A percentile compares a stretch with the other conserved stretches of the same genome.
These are phyloP conservation scores for barley (Hordeum vulgare) DNA, from an alignment of 176 grass and related monocot genomes.

Conservation along the genomic window MorexV3_pseudomolecules_assembly NC_058519.1:404370313-404370812, in stretches of 20 bases:
- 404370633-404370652: slow-evolving; percentile 68
- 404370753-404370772: not conserved
- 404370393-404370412: no score
- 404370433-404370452: not conserved
- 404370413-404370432: not conserved
- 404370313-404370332: not conserved
- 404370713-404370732: not conserved
- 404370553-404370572: slow-evolving; percentile 78
- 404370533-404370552: not conserved
- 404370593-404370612: slow-evolving; percentile 50
- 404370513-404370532: slow-evolving; percentile 3
- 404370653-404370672: not conserved
- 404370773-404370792: not conserved
- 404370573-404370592: slow-evolving; percentile 71
- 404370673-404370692: not conserved
- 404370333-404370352: not conserved
- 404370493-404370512: not conserved
- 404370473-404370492: not conserved
- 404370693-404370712: not conserved
- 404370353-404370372: not conserved
- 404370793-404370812: not conserved
- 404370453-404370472: not conserved
- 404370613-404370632: slow-evolving; percentile 55
- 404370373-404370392: no score
- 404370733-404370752: not conserved